Evolutionary conservation across 1,284 basidiomycete species (phyloP), one percentile per base, ranked within the genome.

Genomic region (Fomitiporia mediterranea): DNA sequence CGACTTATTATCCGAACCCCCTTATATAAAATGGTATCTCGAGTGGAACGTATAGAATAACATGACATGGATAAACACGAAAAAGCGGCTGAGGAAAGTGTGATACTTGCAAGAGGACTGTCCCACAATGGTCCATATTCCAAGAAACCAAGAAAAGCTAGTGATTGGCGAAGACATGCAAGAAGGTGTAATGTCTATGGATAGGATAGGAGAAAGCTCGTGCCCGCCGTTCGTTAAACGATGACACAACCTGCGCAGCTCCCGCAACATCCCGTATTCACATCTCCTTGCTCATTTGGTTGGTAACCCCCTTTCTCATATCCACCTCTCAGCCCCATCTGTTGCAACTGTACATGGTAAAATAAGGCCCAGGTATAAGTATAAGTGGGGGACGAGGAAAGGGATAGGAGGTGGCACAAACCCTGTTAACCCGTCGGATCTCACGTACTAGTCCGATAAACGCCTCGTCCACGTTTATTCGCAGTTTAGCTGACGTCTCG

Each of bases 381-480:
- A 49, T 32, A 4, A 49, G 23, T 30, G 19, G 19, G 39, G 15
- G 19, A n/a, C 34, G 30, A 32, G 47, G 34, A 28, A 15, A 44
- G 23, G 6, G 19, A 37, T 5, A 19, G 25, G n/a, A 8, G 30
- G 7, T n/a, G n/a, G 19, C 23, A 62, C 72, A 48, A 44, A 83
- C 92, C 79, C 91, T 94, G 80, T 98, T 98, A 74, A 94, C 97
- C 69, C 89, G 87, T 65, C 97, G 81, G 66, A 99, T 99, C 72
- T 98, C 94, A 47, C 95, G 86, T 38, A 99, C 97, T 58, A 99
- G 86, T 62, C 91, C 89, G 68, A 83, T 88, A 76, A 99, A 99
- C 17, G 94, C 93, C 74, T 99, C 95, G 67, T 99, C 97, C 51
- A 99, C 97, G 67, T 98, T 98, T 72, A 97, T 91, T 50, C 96